A percentile compares a stretch with the other conserved stretches of the same genome.
Evolutionary conservation across 352 stramenopile genomes (phyloP).

Genomic region (Sclerospora graminicola): DNA sequence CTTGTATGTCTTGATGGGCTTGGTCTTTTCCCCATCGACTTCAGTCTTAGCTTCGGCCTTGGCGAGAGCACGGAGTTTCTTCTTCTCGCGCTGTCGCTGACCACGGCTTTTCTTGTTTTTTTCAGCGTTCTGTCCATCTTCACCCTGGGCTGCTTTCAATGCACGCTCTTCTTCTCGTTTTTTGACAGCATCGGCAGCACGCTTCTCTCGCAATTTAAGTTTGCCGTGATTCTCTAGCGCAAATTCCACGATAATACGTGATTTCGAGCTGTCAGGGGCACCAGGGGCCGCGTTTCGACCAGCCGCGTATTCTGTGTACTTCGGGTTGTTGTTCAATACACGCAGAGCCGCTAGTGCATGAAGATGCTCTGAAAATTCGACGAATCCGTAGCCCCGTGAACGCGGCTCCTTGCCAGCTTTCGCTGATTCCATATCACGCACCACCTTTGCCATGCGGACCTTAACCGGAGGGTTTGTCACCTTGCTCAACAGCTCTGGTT

Average conservation of each 20-base stretch:
- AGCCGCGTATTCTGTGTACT: conserved; percentile 67
- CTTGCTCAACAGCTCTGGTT: conserved; percentile 41
- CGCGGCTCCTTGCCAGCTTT: conserved; percentile 47
- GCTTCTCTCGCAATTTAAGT: conserved; percentile 76
- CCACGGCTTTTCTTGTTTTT: conserved; percentile 54
- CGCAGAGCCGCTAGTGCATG: conserved; percentile 94
- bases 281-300: conserved; percentile 30
- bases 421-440: conserved; percentile 58
- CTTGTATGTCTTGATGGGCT: conserved; percentile 23
- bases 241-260: conserved; percentile 85
- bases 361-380: conserved; percentile 95
- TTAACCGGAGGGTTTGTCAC: conserved; percentile 39
- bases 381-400: conserved; percentile 87
- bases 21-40: conserved; percentile 14
- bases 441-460: conserved; percentile 75
- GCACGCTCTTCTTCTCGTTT: conserved; percentile 54
- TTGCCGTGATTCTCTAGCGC: conserved; percentile 85
- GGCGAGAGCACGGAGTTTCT: conserved; percentile 34
- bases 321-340: conserved; percentile 96
- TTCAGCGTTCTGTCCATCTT: conserved; percentile 23
- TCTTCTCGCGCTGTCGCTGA: conserved; percentile 66
- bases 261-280: conserved; percentile 43
- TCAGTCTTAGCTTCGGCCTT: conserved; percentile 19
- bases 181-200: conserved; percentile 52
- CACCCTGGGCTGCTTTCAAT: conserved; percentile 51